Base-by-base conservation (phyloP, 1,284 basidiomycete species). In the Tilletia walkeri region DNA sequence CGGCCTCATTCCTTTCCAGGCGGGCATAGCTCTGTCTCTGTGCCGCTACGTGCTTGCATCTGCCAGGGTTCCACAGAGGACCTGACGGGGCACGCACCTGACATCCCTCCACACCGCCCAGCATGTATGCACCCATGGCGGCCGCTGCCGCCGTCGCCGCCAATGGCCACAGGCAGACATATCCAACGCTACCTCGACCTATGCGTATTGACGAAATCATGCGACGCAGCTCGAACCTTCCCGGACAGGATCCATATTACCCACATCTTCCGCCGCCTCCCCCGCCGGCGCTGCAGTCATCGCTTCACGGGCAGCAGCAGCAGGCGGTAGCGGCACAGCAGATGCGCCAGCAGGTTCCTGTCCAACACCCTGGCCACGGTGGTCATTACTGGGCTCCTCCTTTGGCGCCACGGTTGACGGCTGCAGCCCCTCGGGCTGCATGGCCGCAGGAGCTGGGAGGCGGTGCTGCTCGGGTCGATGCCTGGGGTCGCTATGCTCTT, bases 121-220 rank as follows among this genome's bases (percentile, higher is more conserved):
- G 38, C 41, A 54, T 56, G 39, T 61, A 67, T 38, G 53, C 53
- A 20, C 53, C 59, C 24, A 30, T 54, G 7, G 48, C 39, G 53
- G 67, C 39, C 34, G 67, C 53, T 34, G 53, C 67, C 20, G 53
- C 67, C 39, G 39, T 61, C 38, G 47, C 53, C 53, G 24, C 50
- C 18, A 48, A 36, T 30, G 24, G 24, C 30, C 53, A 61, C 20
- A 20, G 59, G 18, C 59, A 61, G 67, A 39, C 67, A 3, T 48
- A 54, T 41, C 67, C 67, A 12, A 48, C 67, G 24, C 48, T 61
- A 20, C 30, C 53, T 24, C 47, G 53, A 5, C 10, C 48, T 30
- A 50, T 18, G n/a, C 14, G 36, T 18, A 16, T 45, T 24, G 67
- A 20, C 18, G 59, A 38, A n/a, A 47, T 61, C 47, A 48, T 48